Conservation (phyloP, 352 stramenopile species). For the Globisporangium megalacanthum region DNA sequence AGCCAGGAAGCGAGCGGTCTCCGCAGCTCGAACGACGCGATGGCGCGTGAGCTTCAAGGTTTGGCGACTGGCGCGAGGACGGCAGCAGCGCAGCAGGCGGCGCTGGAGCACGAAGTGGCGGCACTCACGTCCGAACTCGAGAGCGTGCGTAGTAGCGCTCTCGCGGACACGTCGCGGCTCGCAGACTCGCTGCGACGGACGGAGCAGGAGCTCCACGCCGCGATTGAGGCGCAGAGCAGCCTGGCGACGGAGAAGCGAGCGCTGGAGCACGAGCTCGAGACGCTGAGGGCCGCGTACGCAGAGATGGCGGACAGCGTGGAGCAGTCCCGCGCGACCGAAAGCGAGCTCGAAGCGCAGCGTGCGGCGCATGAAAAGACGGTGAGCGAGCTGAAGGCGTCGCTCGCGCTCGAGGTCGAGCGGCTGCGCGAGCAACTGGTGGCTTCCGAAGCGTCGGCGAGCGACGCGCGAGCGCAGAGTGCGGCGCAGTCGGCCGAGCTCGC, state of each 20-base stretch:
- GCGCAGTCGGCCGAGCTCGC: conserved; percentile 21
- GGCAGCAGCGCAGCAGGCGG: conserved; percentile 4
- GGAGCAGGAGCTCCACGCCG: conserved; percentile 27
- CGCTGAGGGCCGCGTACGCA: conserved; percentile 24
- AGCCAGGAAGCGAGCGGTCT: conserved; percentile 12
- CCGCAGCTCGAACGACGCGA: conserved; percentile 1
- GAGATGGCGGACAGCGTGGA: conserved; percentile 33
- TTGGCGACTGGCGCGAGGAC: conserved; percentile 2
- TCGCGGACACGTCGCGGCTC: neutral
- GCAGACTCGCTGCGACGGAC: conserved; percentile 17
- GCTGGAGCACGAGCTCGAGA: conserved; percentile 33
- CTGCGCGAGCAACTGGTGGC: conserved; percentile 8
- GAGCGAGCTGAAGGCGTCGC: conserved; percentile 1
- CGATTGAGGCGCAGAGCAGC: conserved; percentile 15
- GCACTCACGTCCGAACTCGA: conserved; percentile 15
- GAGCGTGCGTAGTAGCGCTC: conserved; percentile 11
- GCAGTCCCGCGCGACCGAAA: conserved; percentile 16
- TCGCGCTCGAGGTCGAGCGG: conserved; percentile 7
- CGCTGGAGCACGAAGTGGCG: conserved; percentile 25
- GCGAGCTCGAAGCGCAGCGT: conserved; percentile 19
- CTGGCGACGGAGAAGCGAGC: conserved; percentile 12
- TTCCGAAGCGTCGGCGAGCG: neutral
- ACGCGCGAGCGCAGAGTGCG: conserved; percentile 6
- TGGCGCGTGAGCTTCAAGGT: conserved; percentile 2
- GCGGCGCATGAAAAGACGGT: conserved; percentile 10